A percentile compares a stretch with the other conserved stretches of the same genome.
phyloP scores from a whole-genome alignment of 345 rosid species.

The Erodium maritimum region DNA sequence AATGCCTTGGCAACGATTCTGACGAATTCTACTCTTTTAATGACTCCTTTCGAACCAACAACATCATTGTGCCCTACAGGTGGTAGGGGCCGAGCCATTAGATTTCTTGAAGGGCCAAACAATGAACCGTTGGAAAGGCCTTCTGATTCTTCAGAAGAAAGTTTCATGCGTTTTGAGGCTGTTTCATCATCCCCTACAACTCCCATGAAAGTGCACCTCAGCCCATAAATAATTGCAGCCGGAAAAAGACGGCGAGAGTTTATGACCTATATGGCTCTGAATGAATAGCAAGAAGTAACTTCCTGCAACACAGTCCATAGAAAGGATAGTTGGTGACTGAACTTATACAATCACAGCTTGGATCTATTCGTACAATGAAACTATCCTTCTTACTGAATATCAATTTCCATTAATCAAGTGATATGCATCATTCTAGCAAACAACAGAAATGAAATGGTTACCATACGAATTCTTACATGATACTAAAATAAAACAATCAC shows the following conservation, averaged over 20 bases:
- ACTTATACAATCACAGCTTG: too few species aligned
- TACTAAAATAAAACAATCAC: too few species aligned
- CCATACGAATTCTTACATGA: too few species aligned
- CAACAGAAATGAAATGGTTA: too few species aligned
- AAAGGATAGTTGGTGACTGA: neutral
- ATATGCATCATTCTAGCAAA: too few species aligned
- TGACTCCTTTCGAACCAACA: constrained; percentile 50
- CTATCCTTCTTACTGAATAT: too few species aligned
- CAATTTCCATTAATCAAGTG: too few species aligned
- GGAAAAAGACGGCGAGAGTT: constrained; percentile 1
- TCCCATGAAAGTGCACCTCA: constrained; percentile 54
- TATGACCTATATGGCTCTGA: neutral
- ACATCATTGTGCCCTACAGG: constrained; percentile 43
- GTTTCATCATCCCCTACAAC: constrained; percentile 56
- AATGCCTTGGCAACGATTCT: constrained; percentile 43
- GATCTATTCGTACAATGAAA: too few species aligned
- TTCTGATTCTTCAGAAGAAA: constrained; percentile 26
- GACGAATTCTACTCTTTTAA: constrained; percentile 47
- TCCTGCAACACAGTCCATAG: neutral
- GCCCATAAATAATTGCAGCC: constrained; percentile 36
- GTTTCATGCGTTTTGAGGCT: constrained; percentile 45
- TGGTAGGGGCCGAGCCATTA: constrained; percentile 54
- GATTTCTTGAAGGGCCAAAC: constrained; percentile 27
- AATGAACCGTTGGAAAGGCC: constrained; percentile 34
- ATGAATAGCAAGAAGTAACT: neutral